These are phyloP conservation scores for Trichoderma oligosporum DNA, from an alignment of 2,329 filamentous ascomycete species.

Conservation along the genomic window DNA sequence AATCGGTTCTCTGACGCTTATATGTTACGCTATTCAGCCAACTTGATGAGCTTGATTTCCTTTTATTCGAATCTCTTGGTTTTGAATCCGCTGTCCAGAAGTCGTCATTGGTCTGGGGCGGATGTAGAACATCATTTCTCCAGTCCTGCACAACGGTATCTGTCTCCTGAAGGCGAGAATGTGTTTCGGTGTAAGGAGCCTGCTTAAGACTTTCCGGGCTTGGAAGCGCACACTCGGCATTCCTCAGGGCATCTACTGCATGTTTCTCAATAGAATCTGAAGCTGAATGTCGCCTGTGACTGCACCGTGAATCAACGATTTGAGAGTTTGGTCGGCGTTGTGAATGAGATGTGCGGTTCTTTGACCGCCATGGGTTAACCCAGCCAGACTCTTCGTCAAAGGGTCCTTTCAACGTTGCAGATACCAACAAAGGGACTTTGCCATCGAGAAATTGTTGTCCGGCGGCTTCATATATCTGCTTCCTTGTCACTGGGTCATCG, in stretches of 20 bases:
- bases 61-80: not conserved
- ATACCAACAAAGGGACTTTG: constrained; percentile 52
- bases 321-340: not conserved
- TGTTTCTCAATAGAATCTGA: not conserved
- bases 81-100: constrained; percentile 16
- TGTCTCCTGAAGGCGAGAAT: constrained; percentile 32
- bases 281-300: not conserved
- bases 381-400: constrained; percentile 43
- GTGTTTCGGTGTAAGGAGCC: constrained; percentile 26
- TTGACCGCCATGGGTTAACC: constrained; percentile 36
- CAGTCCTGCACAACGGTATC: constrained; percentile 34
- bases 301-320: not conserved
- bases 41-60: not conserved
- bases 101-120: constrained; percentile 19
- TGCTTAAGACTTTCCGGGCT: constrained; percentile 41
- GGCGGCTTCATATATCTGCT: constrained; percentile 55
- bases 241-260: not conserved
- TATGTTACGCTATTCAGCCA: not conserved
- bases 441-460: constrained; percentile 58
- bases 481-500: constrained; percentile 43
- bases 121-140: constrained; percentile 27
- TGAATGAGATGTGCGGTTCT: constrained; percentile 24
- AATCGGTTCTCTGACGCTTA: not conserved
- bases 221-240: constrained; percentile 39
- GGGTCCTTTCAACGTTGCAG: constrained; percentile 59